These are phyloP conservation scores for Penstemon davidsonii DNA, from an alignment of 257 asterid genomes.

Conservation along the genomic window DNA sequence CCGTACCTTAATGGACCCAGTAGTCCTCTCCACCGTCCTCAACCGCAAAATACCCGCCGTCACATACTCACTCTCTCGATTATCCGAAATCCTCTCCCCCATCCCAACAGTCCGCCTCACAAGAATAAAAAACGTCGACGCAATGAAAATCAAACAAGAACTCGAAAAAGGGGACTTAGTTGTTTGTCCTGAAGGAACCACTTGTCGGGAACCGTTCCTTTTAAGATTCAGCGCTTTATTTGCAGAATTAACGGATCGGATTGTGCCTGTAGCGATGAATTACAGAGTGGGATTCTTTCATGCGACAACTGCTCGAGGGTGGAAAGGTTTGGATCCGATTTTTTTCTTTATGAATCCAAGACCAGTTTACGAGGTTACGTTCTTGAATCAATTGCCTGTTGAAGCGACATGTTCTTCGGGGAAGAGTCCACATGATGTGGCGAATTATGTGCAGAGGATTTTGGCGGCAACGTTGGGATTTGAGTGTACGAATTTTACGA, in stretches of 20 bases:
- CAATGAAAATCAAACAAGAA: slow-evolving; percentile 50
- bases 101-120: slow-evolving; percentile 87
- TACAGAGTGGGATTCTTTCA: slow-evolving; percentile 79
- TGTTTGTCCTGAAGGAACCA: slow-evolving; percentile 86
- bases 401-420: slow-evolving; percentile 89
- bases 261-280: slow-evolving; percentile 88
- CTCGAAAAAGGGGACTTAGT: slow-evolving; percentile 70
- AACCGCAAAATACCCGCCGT: slow-evolving; percentile 77
- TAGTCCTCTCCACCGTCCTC: slow-evolving; percentile 73
- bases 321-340: slow-evolving; percentile 82
- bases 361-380: slow-evolving; percentile 77
- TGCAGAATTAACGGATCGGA: slow-evolving; percentile 77
- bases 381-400: slow-evolving; percentile 71
- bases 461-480: slow-evolving; percentile 87
- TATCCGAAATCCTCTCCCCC: slow-evolving; percentile 77
- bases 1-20: slow-evolving; percentile 83
- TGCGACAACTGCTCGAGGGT: slow-evolving; percentile 88
- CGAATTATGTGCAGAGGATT: slow-evolving; percentile 81
- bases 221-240: slow-evolving; percentile 78
- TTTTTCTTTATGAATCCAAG: slow-evolving; percentile 93
- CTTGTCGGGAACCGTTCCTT: slow-evolving; percentile 83
- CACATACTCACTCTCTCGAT: slow-evolving; percentile 72
- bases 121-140: slow-evolving; percentile 63
- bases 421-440: slow-evolving; percentile 83
- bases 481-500: slow-evolving; percentile 83